Evolutionary conservation across 257 asterid species (phyloP), one percentile per base, ranked within the genome.

Genomic region (Osmanthus fragrans): DNA sequence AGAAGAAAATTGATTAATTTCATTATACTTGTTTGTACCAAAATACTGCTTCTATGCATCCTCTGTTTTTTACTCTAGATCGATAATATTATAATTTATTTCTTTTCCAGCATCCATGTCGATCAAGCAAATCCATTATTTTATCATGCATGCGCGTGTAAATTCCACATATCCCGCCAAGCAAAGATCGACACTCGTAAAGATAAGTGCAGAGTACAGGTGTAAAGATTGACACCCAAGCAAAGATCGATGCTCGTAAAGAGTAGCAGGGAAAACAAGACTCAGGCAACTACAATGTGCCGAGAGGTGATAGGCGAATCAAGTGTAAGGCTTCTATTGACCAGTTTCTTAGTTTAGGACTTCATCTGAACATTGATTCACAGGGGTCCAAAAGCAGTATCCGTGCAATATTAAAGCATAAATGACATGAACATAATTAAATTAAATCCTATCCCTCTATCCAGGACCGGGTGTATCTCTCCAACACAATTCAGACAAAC

Each of bases 401-500:
- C 13, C 65, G 5, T 19, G 29, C 65, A 56, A n/a, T n/a, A 5
- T 18, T n/a, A 6, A 63, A 63, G 34, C 69, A 63, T 63, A 63
- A 23, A 63, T 63, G 7, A 12, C 65, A 56, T 6, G 7, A 73
- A 73, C 13, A 54, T 19, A 8, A 73, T 30, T 13, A 19, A 60
- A 60, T 23, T 58, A 15, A 72, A 47, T 33, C 5, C 58, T 23
- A 37, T 32, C 19, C n/a, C 7, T 63, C n/a, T 27, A 63, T 63
- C 69, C 32, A 63, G 33, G 15, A 36, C 69, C 16, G 27, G 33
- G 7, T 51, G 63, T 23, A 37, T 73, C 70, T 66, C 58, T 56
- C 36, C 70, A 40, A 75, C 34, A 40, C 33, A 72, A 66, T 27
- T 47, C 45, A 72, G 66, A 66, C 67, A 47, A 47, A 72, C 73